Percentiles rank a stretch among this genome's conserved stretches.
These are phyloP conservation scores for Kodamaea restingae DNA, from an alignment of 805 yeast genomes.

Conservation along the genomic window DNA sequence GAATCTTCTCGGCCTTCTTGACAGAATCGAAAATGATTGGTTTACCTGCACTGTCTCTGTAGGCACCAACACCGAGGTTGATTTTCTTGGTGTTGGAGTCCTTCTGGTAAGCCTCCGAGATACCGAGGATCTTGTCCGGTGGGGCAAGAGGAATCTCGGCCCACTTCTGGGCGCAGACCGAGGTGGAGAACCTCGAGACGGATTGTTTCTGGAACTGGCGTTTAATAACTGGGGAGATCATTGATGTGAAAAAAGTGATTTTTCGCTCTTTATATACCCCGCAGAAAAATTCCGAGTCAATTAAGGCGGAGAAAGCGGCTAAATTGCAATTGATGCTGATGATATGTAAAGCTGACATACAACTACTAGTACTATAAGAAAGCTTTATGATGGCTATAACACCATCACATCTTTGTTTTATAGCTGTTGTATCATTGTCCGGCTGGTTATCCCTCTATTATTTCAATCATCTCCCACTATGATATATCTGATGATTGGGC, in stretches of 20 bases:
- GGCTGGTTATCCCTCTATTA: too few relatives aligned
- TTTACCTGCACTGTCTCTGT: conserved; percentile 80
- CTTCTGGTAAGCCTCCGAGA: conserved; percentile 66
- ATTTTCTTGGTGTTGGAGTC: conserved; percentile 59
- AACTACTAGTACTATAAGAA: too few relatives aligned
- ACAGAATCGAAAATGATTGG: conserved; percentile 87
- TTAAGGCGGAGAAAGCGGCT: too few relatives aligned
- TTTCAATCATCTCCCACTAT: too few relatives aligned
- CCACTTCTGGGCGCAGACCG: conserved; percentile 11
- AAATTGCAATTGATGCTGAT: too few relatives aligned
- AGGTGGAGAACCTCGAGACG: conserved; percentile 8
- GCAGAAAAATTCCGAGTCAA: conserved; percentile 1
- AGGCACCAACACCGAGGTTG: conserved; percentile 85
- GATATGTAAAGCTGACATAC: too few relatives aligned
- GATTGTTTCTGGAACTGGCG: conserved; percentile 6
- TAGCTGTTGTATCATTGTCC: too few relatives aligned
- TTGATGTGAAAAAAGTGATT: neutral
- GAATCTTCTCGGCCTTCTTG: conserved; percentile 54
- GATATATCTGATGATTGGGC: too few relatives aligned
- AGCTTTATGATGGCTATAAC: too few relatives aligned
- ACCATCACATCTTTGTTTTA: too few relatives aligned
- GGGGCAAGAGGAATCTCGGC: conserved; percentile 51
- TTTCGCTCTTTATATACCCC: conserved; percentile 2
- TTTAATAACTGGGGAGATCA: conserved; percentile 4
- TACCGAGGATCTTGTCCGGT: conserved; percentile 82